Conservation (phyloP, 306 rosid species). For the Cajanus cajan region DNA sequence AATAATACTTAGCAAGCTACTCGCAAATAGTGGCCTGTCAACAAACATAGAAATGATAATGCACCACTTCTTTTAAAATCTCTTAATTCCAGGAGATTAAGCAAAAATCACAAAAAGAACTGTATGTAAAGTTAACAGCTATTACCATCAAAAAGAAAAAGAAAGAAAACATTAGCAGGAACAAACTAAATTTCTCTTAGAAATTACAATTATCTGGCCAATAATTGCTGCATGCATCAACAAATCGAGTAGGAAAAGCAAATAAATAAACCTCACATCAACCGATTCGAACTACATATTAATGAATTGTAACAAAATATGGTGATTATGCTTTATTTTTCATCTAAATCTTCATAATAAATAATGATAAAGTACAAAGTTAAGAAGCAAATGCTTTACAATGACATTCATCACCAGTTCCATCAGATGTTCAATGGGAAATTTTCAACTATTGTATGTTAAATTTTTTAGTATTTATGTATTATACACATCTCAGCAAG, state of each 20-base stretch:
- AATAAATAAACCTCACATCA: slow-evolving; percentile 6
- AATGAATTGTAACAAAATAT: neutral
- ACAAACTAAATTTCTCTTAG: neutral
- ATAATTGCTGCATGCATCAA: neutral
- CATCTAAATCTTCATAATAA: neutral
- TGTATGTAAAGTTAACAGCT: slow-evolving; percentile 6
- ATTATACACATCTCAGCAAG: neutral
- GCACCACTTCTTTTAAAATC: neutral
- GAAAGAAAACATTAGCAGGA: neutral
- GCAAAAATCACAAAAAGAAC: slow-evolving; percentile 14
- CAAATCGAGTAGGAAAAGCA: neutral
- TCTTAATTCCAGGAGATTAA: slow-evolving; percentile 4
- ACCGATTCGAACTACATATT: neutral
- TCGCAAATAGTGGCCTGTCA: slow-evolving; percentile 86
- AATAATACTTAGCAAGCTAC: slow-evolving; percentile 81
- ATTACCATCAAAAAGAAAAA: neutral
- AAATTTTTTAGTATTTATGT: neutral
- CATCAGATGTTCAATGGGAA: neutral
- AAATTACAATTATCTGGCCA: neutral
- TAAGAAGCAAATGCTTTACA: neutral
- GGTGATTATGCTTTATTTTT: neutral
- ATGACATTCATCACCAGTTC: neutral
- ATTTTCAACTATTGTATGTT: neutral
- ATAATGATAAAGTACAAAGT: neutral
- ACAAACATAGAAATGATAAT: slow-evolving; percentile 32